Evolutionary conservation across 768 basidiomycete species (phyloP).

Genomic region (Macrocybe gigantea): DNA sequence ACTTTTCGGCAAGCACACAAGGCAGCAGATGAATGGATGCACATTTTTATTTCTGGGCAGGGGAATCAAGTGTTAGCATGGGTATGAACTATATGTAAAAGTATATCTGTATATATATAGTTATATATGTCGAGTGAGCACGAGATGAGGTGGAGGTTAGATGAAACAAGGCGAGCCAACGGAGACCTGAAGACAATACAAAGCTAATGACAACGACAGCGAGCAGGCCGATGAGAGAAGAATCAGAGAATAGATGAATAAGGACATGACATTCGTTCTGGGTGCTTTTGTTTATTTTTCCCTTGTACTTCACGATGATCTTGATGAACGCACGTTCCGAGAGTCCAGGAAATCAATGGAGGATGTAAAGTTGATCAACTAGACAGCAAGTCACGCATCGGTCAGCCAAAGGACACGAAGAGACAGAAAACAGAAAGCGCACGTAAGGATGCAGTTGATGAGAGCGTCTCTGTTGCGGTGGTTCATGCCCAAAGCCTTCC

Average conservation of each 20-base stretch:
- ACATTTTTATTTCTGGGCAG: neutral
- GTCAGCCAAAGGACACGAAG: slow-evolving; percentile 1
- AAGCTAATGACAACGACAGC: too few species aligned
- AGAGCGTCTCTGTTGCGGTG: slow-evolving; percentile 6
- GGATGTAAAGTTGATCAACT: slow-evolving; percentile 40
- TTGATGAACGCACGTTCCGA: neutral
- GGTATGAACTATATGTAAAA: neutral
- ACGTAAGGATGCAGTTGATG: slow-evolving; percentile 39
- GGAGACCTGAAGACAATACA: too few species aligned
- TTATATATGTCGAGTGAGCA: too few species aligned
- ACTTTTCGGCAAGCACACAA: too few species aligned
- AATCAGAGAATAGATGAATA: neutral
- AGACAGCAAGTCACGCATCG: neutral
- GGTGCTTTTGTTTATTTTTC: neutral
- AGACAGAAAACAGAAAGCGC: slow-evolving; percentile 7
- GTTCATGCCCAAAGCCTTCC: slow-evolving; percentile 8
- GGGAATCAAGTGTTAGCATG: slow-evolving; percentile 1
- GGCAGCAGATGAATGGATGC: too few species aligned
- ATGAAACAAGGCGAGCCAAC: too few species aligned
- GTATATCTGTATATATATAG: too few species aligned
- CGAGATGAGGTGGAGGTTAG: too few species aligned
- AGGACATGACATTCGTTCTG: neutral
- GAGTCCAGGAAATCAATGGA: slow-evolving; percentile 33
- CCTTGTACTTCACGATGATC: neutral
- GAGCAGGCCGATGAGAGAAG: too few species aligned